Conservation (phyloP, 345 rosid genomes). For the Boechera divaricarpa region DNA sequence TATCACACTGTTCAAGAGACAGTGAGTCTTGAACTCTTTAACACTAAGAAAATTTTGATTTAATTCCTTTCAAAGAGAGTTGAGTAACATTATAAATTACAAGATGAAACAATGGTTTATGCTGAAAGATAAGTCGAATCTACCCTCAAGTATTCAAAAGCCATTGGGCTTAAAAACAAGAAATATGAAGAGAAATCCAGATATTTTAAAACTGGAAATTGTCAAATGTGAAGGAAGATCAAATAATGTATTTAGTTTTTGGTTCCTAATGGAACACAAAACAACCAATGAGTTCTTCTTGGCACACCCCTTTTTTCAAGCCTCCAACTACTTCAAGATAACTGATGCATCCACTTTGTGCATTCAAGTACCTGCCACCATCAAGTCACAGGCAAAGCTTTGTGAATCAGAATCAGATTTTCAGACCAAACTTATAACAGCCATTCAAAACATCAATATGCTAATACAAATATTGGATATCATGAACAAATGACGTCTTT, state of each 20-base stretch:
- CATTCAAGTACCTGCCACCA: constrained; percentile 74
- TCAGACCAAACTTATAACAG: constrained; percentile 20
- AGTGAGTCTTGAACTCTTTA: not conserved
- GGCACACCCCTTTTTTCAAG: constrained; percentile 39
- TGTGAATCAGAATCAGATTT: constrained; percentile 15
- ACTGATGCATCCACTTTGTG: constrained; percentile 47
- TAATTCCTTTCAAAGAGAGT: not conserved
- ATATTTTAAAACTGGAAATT: not conserved
- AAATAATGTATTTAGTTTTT: constrained; percentile 6
- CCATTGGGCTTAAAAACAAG: constrained; percentile 14
- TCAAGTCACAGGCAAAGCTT: constrained; percentile 20
- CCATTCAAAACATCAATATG: constrained; percentile 3
- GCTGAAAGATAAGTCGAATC: not conserved
- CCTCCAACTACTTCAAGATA: constrained; percentile 42
- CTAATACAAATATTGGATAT: not conserved
- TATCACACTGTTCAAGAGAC: not conserved
- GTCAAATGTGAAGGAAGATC: constrained; percentile 10
- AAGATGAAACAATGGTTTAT: constrained; percentile 19
- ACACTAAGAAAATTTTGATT: not conserved
- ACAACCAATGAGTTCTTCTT: constrained; percentile 43
- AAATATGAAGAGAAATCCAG: not conserved
- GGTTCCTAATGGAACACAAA: constrained; percentile 30
- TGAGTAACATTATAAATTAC: not conserved
- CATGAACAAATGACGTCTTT: not conserved
- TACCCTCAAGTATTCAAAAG: not conserved